Conservation (phyloP, 805 yeast genomes). For the Yarrowia sp. region DNA sequence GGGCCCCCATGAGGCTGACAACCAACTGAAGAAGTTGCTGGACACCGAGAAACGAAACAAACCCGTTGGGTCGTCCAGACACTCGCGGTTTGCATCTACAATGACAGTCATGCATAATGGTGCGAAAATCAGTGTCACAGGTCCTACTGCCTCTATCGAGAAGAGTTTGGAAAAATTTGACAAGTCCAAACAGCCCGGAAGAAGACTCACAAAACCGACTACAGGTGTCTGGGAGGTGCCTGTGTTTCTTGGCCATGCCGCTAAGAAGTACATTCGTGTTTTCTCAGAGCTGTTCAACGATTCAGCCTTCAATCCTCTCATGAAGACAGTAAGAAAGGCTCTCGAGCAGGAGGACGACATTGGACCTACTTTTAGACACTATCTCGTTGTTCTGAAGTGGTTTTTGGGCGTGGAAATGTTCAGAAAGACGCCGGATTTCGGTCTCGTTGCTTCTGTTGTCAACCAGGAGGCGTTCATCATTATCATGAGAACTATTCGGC, state of each 20-base stretch:
- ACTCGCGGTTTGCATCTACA: conserved; percentile 30
- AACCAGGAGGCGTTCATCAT: conserved; percentile 67
- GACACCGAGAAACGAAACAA: conserved; percentile 8
- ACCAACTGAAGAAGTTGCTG: conserved; percentile 3
- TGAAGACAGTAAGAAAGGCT: conserved; percentile 59
- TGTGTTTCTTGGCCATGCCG: conserved; percentile 2
- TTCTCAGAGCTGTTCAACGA: conserved; percentile 25
- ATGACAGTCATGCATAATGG: conserved; percentile 24
- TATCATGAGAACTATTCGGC: conserved; percentile 55
- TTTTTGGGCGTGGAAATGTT: conserved; percentile 65
- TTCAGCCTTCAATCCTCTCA: conserved; percentile 50
- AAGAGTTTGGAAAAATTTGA: conserved; percentile 26
- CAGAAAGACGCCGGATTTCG: conserved; percentile 46
- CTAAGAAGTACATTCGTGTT: background rate
- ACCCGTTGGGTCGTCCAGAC: conserved; percentile 8
- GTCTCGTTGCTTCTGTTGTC: conserved; percentile 55
- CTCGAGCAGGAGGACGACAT: conserved; percentile 52
- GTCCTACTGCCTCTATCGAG: background rate
- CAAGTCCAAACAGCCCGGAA: conserved; percentile 6
- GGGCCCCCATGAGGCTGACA: background rate
- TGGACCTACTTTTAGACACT: conserved; percentile 52
- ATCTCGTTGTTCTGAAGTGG: conserved; percentile 73
- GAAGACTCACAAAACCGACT: conserved; percentile 6
- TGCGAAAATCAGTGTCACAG: conserved; percentile 15
- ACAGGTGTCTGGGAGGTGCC: conserved; percentile 27